Base-by-base conservation (phyloP, 192 early-diverging fungal species). In the Linderina pennispora region DNA sequence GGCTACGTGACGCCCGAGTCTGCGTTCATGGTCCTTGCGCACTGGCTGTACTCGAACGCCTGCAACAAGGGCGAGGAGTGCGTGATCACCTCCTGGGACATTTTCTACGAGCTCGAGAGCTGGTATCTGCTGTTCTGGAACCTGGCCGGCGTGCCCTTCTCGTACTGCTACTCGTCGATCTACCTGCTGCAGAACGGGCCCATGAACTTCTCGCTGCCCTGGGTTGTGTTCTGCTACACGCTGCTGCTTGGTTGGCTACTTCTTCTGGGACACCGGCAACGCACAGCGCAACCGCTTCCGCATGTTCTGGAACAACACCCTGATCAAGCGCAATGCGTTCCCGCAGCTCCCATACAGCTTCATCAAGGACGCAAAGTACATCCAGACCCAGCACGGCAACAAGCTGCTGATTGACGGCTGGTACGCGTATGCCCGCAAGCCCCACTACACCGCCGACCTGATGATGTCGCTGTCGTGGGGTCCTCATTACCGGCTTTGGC, bases 361-460 rank as follows among this genome's bases (percentile, higher is more conserved):
- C n/a, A 74, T 83, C 62, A 75, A 79, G 66, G 76, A 92, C 53
- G 70, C 91, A 38, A 89, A 89, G 65, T 98, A 76, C 65, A 82
- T 98, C 42, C 75, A 88, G 52, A 98, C 95, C 8, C 61, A 78
- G 45, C 44, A 80, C 24, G 95, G 95, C 36, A 85, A 81, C 42
- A 82, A 80, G 51, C 76, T 98, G 40, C 66, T 98, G 28, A 80
- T 81, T 34, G 78, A 74, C 43, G 91, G 95, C 31, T 98, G 92
- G 95, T 98, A 91, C 88, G 92, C 91, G 1, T 70, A 78, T 28
- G 84, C 91, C 9, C 79, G 95, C 40, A 89, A 98, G 57, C 86
- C 93, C 43, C 94, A 98, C 69, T 98, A 98, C 76, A 77, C 83
- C 14, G 89, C 90, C 28, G 94, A 98, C 62, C 92, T 90, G 86